A percentile compares a stretch with the other conserved stretches of the same genome.
Conservation (phyloP, 352 stramenopile species). For the Phytopythium boreale region DNA sequence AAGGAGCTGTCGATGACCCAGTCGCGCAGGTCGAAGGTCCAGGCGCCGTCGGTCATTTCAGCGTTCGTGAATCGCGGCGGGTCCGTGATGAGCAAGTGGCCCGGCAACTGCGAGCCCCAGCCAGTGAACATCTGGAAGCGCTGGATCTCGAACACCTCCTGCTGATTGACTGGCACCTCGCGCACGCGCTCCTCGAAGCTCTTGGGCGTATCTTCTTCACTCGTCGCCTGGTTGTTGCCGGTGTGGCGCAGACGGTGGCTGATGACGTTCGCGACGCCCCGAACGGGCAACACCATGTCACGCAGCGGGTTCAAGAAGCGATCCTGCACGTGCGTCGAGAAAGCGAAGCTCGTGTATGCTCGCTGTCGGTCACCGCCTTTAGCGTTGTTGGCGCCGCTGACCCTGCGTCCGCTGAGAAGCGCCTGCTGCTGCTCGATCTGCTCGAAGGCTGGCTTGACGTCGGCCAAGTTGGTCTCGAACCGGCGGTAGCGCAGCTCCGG, state of each 20-base stretch:
- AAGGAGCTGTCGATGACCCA: conserved; percentile 80
- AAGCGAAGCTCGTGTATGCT: conserved; percentile 80
- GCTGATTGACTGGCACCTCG: conserved; percentile 52
- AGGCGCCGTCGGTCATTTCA: conserved; percentile 61
- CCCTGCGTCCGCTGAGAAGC: conserved; percentile 3
- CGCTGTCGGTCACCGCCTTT: conserved; percentile 27
- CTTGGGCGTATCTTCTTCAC: conserved; percentile 23
- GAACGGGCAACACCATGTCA: conserved; percentile 67
- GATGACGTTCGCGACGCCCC: conserved; percentile 38
- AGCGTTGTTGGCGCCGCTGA: background rate
- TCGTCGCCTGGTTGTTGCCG: background rate
- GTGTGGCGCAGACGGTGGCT: background rate
- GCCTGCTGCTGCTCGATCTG: conserved; percentile 35
- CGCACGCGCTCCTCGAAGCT: conserved; percentile 69
- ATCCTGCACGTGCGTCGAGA: conserved; percentile 78
- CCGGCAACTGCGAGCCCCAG: conserved; percentile 74
- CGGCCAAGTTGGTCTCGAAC: conserved; percentile 63
- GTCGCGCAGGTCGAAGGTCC: conserved; percentile 57
- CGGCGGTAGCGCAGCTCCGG: conserved; percentile 63
- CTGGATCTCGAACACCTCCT: conserved; percentile 80
- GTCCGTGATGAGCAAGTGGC: conserved; percentile 75
- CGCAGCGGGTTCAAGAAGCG: conserved; percentile 79
- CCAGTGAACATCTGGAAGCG: conserved; percentile 82
- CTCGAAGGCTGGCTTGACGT: conserved; percentile 63
- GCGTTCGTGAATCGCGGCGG: conserved; percentile 76